A percentile compares a stretch with the other conserved stretches of the same genome.
phyloP scores from a whole-genome alignment of 202 grass and related monocot species.

The Panicum hallii region DNA sequence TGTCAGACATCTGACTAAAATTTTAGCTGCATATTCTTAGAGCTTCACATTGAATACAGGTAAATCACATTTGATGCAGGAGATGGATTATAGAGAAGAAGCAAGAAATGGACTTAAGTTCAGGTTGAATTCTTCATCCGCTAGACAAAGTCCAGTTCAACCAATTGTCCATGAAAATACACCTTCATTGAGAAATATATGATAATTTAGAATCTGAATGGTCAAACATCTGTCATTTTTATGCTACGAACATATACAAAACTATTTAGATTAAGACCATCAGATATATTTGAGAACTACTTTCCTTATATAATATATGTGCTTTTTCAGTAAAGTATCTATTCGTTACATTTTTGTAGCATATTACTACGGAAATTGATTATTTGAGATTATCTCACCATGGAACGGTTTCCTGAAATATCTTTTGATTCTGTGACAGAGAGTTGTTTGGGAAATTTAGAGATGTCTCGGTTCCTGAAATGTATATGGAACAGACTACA shows the following conservation, averaged over 20 bases:
- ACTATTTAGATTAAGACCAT: background rate
- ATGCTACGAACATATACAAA: background rate
- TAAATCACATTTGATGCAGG: conserved; percentile 99
- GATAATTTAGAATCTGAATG: conserved; percentile 10
- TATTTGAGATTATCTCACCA: background rate
- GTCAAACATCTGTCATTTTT: conserved; percentile 7
- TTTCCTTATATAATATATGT: background rate
- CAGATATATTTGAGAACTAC: background rate
- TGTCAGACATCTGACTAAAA: conserved; percentile 37
- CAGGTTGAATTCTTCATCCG: conserved; percentile 63
- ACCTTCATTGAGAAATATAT: conserved; percentile 2
- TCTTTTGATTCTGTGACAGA: conserved; percentile 52
- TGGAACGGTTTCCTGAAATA: conserved; percentile 17
- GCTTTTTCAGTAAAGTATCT: conserved; percentile 10
- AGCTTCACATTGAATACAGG: conserved; percentile 99
- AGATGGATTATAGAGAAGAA: conserved; percentile 99
- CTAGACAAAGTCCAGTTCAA: conserved; percentile 21
- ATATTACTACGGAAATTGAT: conserved; percentile 21
- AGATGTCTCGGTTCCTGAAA: conserved; percentile 88
- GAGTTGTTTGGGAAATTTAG: conserved; percentile 85
- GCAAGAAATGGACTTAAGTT: conserved; percentile 92
- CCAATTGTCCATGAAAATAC: conserved; percentile 32
- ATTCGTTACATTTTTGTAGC: background rate
- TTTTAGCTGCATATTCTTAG: conserved; percentile 65
- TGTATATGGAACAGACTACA: conserved; percentile 86